A percentile compares a stretch with the other conserved stretches of the same genome.
Conservation (phyloP, 805 yeast species). For the Metschnikowia gruessii region DNA sequence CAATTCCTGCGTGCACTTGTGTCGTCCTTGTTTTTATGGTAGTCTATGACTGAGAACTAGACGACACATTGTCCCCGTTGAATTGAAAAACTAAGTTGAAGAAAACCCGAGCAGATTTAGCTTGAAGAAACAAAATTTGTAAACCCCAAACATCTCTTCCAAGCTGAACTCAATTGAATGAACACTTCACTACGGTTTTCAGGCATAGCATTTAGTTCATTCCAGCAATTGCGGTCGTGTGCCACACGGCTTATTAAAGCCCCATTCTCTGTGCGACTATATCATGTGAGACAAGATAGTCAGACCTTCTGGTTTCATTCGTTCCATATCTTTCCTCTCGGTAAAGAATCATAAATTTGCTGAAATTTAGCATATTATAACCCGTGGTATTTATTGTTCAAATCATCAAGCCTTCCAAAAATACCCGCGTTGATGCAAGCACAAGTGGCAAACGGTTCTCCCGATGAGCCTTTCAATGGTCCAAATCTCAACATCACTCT, state of each 20-base stretch:
- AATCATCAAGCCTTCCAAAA: not conserved
- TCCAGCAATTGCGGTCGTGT: not conserved
- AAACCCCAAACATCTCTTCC: too few relatives aligned
- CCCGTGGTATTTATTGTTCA: too few relatives aligned
- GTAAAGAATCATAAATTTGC: not conserved
- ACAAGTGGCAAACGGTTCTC: constrained; percentile 2
- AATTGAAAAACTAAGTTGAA: too few relatives aligned
- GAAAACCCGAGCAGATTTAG: too few relatives aligned
- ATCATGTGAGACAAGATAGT: not conserved
- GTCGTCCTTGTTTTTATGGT: too few relatives aligned
- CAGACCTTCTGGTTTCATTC: not conserved
- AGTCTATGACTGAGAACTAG: too few relatives aligned
- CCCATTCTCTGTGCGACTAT: not conserved
- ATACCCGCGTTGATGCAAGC: constrained; percentile 1
- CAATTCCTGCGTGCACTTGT: too few relatives aligned
- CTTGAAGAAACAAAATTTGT: too few relatives aligned
- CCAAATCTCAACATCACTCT: constrained; percentile 85
- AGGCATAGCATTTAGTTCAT: not conserved
- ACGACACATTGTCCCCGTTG: too few relatives aligned
- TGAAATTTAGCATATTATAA: too few relatives aligned
- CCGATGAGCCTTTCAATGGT: constrained; percentile 46
- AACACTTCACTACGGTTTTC: too few relatives aligned
- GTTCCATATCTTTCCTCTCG: not conserved
- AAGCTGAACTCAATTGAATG: too few relatives aligned
- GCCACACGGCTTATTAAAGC: not conserved